These are phyloP conservation scores for Tylopilus balloui DNA, from an alignment of 768 basidiomycete genomes.

Conservation along the genomic window DNA sequence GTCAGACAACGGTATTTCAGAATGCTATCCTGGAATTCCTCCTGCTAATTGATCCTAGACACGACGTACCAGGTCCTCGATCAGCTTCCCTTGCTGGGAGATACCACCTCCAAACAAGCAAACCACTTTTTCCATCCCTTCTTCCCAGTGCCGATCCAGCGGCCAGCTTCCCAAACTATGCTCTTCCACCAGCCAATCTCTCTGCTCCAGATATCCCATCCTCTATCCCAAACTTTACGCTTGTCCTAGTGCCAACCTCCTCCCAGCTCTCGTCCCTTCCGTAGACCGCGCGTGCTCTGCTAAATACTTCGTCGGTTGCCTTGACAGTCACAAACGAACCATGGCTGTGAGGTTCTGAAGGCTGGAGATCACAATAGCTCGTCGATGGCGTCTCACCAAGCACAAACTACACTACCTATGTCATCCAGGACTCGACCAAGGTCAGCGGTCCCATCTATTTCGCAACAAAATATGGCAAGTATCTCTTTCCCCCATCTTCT, in stretches of 20 bases:
- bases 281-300: conserved; percentile 59
- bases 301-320: conserved; percentile 35
- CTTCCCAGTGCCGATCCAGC: conserved; percentile 21
- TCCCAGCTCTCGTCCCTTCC: conserved; percentile 39
- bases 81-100: conserved; percentile 57
- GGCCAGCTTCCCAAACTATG: conserved; percentile 71
- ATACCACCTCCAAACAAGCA: conserved; percentile 70
- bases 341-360: conserved; percentile 54
- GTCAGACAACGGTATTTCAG: conserved; percentile 40
- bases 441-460: conserved; percentile 70
- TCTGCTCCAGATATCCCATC: conserved; percentile 41
- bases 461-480: conserved; percentile 67
- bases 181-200: conserved; percentile 56
- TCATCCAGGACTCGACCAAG: conserved; percentile 50
- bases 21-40: neutral
- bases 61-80: conserved; percentile 45
- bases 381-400: conserved; percentile 52
- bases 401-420: conserved; percentile 79
- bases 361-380: conserved; percentile 69
- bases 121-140: conserved; percentile 67
- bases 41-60: conserved; percentile 28
- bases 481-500: neutral
- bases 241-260: conserved; percentile 53
- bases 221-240: conserved; percentile 44
- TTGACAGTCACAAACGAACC: conserved; percentile 41